Conservation (phyloP, 495 filamentous ascomycete genomes). For the Xeromyces bisporus region DNA sequence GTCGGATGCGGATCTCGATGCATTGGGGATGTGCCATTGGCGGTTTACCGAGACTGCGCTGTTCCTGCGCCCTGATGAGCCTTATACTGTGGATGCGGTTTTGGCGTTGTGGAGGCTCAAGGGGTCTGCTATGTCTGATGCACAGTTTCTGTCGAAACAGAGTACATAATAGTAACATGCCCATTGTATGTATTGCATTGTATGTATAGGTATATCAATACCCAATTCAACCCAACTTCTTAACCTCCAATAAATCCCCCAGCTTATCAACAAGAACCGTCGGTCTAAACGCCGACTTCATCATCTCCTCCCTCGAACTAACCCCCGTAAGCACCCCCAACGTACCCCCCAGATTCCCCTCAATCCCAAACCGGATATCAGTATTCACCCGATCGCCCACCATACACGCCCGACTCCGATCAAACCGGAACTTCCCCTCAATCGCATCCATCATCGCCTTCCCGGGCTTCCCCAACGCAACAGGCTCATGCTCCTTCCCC, state of each 20-base stretch:
- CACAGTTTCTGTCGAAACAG: background rate
- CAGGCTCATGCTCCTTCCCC: slow-evolving; percentile 48
- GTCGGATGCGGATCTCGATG: slow-evolving; percentile 14
- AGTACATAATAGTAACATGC: too few species aligned
- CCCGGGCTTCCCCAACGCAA: slow-evolving; percentile 81
- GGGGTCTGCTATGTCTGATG: slow-evolving; percentile 31
- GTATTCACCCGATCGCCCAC: slow-evolving; percentile 88
- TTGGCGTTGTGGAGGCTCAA: slow-evolving; percentile 51
- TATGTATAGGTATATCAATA: slow-evolving; percentile 3
- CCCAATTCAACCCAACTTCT: slow-evolving; percentile 2
- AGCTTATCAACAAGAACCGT: slow-evolving; percentile 67
- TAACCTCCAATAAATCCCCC: slow-evolving; percentile 45
- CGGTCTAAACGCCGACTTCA: slow-evolving; percentile 53
- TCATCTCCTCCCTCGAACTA: slow-evolving; percentile 60
- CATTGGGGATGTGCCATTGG: slow-evolving; percentile 10
- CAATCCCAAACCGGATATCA: slow-evolving; percentile 88
- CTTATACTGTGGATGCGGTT: slow-evolving; percentile 31
- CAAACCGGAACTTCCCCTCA: slow-evolving; percentile 84
- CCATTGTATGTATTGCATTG: too few species aligned
- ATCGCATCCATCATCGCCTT: slow-evolving; percentile 99
- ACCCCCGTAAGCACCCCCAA: slow-evolving; percentile 86
- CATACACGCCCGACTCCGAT: slow-evolving; percentile 81
- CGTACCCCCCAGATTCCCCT: slow-evolving; percentile 81
- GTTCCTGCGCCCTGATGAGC: slow-evolving; percentile 21
- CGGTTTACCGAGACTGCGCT: slow-evolving; percentile 13